Evolutionary conservation across 768 basidiomycete genomes (phyloP).

Genomic region (Cystofilobasidium bisporidii): DNA sequence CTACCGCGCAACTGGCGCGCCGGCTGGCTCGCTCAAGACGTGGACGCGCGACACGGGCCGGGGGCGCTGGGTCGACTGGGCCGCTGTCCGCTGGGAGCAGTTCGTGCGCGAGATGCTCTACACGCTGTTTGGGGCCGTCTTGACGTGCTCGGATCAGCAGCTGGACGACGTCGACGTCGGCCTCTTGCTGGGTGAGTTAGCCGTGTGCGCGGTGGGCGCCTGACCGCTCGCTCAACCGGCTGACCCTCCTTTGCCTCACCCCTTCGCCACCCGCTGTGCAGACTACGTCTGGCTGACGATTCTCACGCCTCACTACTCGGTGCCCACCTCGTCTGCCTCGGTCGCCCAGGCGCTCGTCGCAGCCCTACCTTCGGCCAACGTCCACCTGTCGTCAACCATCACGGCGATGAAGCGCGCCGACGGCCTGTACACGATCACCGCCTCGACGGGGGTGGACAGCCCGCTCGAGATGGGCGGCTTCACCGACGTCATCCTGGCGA

Average conservation of each 20-base stretch:
- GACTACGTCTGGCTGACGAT: slow-evolving; percentile 65
- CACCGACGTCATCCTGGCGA: slow-evolving; percentile 60
- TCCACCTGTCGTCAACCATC: slow-evolving; percentile 53
- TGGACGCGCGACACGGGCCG: slow-evolving; percentile 13
- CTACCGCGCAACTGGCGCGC: slow-evolving; percentile 14
- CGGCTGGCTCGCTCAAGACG: background rate
- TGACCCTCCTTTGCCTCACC: slow-evolving; percentile 4
- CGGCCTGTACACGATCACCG: slow-evolving; percentile 26
- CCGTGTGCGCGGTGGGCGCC: no score
- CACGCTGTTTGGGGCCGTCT: slow-evolving; percentile 63
- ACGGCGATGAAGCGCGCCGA: slow-evolving; percentile 42
- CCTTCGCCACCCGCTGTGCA: slow-evolving; percentile 32
- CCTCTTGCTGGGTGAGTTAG: slow-evolving; percentile 54
- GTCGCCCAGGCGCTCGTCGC: slow-evolving; percentile 38
- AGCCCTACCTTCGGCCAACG: slow-evolving; percentile 42
- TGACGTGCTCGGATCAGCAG: slow-evolving; percentile 54
- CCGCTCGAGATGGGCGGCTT: slow-evolving; percentile 45
- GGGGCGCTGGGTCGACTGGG: slow-evolving; percentile 31
- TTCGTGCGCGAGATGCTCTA: slow-evolving; percentile 52
- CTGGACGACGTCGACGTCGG: slow-evolving; percentile 54
- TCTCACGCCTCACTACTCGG: slow-evolving; percentile 60
- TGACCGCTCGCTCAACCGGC: background rate
- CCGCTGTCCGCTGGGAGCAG: slow-evolving; percentile 47
- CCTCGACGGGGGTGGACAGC: slow-evolving; percentile 41
- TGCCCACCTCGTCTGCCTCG: slow-evolving; percentile 35